These are phyloP conservation scores for Colletotrichum destructivum DNA, from an alignment of 2,329 filamentous ascomycete genomes.

Conservation along the genomic window DNA sequence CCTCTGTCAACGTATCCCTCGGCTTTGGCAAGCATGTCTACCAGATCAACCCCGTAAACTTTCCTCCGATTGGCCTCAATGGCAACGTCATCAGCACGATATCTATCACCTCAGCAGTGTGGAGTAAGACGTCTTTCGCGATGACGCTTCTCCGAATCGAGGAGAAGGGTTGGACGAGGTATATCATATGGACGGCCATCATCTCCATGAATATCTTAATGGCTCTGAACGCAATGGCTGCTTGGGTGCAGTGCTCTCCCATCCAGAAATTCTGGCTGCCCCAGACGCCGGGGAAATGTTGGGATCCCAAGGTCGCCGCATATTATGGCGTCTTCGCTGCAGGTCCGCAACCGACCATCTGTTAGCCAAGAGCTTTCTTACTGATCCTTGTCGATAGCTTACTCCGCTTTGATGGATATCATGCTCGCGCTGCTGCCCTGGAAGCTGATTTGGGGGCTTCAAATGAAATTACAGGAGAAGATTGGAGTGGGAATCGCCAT, in stretches of 20 bases:
- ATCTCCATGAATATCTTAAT: conserved; percentile 50
- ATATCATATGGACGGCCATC: conserved; percentile 52
- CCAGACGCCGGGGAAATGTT: conserved; percentile 29
- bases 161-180: conserved; percentile 45
- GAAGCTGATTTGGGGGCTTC: conserved; percentile 40
- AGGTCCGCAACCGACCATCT: conserved; percentile 12
- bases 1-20: conserved; percentile 27
- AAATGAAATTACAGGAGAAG: conserved; percentile 40
- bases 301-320: conserved; percentile 33
- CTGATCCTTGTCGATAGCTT: not conserved
- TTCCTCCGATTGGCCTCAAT: conserved; percentile 39
- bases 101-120: conserved; percentile 53
- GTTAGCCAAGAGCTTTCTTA: not conserved
- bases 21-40: conserved; percentile 44
- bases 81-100: conserved; percentile 49
- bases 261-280: conserved; percentile 34
- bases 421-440: conserved; percentile 38
- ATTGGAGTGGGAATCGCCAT: conserved; percentile 38
- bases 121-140: conserved; percentile 57
- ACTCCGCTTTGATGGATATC: conserved; percentile 38
- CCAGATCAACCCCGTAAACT: conserved; percentile 29
- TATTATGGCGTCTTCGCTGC: conserved; percentile 42
- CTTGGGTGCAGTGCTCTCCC: conserved; percentile 44
- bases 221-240: conserved; percentile 43
- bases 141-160: conserved; percentile 54